Base-by-base conservation (phyloP, 2,329 filamentous ascomycete species). In the Ceratocystis harringtonii region DNA sequence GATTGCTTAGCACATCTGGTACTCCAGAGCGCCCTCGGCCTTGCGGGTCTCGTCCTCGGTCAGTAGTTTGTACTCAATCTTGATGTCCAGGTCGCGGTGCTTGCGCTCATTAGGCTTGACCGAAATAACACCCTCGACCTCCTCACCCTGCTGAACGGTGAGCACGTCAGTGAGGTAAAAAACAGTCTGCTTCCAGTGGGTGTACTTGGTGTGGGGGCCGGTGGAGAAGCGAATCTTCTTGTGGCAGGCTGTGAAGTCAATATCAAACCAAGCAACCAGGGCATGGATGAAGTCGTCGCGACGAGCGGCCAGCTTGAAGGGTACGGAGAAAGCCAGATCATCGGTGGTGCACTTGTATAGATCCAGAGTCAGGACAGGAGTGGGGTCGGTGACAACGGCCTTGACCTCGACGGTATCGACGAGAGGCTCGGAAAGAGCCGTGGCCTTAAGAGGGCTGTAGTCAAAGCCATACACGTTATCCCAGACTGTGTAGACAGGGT, bases 171-270 rank as follows among this genome's bases (percentile, higher is more conserved):
- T 85, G 69, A 99, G 81, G 79, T 99, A 99, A 79, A 99, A 97
- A 69, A 99, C 94, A 12, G 94, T 99, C 81, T 99, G 94, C 80
- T 99, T 99, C 94, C 94, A 99, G 82, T 99, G 94, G 19, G 94
- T 99, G 79, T 97, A 97, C 79, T 96, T 97, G 71, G 92, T 95
- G 78, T 97, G 94, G 32, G 94, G 94, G 25, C 94, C 94, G 19
- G 94, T 99, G 64, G 90, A 95, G 82, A 99, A 99, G 73, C 87
- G 85, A 74, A 99, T 91, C 41, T 91, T 89, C 83, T 97, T 97
- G 83, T 99, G 94, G 83, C 94, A 97, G 67, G 91, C 92, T 63
- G 89, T 89, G 78, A 99, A 99, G 73, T 97, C 92, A 71, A 99
- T 97, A 75, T 99, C 94, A 79, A 99, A 99, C 94, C 94, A 99